Evolutionary conservation across 805 yeast species (phyloP).

Genomic region (Candida nonsorbophila): DNA sequence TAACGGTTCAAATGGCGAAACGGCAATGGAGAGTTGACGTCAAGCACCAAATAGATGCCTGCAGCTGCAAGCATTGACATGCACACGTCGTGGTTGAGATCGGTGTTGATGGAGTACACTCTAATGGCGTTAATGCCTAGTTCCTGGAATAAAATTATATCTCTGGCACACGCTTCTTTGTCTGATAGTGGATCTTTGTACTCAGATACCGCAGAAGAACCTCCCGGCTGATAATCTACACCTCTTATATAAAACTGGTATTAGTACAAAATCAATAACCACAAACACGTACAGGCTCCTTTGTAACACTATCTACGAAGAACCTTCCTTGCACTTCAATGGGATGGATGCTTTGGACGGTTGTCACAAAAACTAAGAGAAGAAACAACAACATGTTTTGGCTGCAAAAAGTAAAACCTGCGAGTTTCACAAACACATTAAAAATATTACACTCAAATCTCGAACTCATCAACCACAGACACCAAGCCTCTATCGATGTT

Average conservation of each 20-base stretch:
- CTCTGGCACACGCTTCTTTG: conserved; percentile 70
- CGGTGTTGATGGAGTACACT: conserved; percentile 82
- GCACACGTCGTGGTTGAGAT: conserved; percentile 78
- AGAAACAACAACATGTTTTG: neutral
- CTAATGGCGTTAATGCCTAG: conserved; percentile 83
- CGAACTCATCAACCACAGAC: conserved; percentile 46
- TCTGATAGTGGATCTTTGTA: conserved; percentile 73
- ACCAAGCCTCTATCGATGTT: conserved; percentile 68
- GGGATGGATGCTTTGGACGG: conserved; percentile 45
- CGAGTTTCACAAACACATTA: conserved; percentile 1
- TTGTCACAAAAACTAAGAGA: neutral
- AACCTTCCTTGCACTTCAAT: conserved; percentile 63
- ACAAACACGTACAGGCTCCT: conserved; percentile 53
- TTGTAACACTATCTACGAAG: conserved; percentile 70
- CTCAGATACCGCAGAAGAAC: conserved; percentile 67
- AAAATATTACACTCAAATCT: conserved; percentile 14
- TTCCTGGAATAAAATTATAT: conserved; percentile 72
- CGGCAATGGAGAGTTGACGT: conserved; percentile 81
- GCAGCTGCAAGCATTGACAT: conserved; percentile 90
- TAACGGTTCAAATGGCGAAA: conserved; percentile 81
- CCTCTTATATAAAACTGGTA: conserved; percentile 72
- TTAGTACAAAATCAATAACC: conserved; percentile 7
- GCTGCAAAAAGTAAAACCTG: conserved; percentile 3
- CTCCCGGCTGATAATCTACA: conserved; percentile 95
- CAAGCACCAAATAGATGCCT: conserved; percentile 86